Base-by-base conservation (phyloP, 2,329 filamentous ascomycete species). In the Chrysoporthe austroafricana region DNA sequence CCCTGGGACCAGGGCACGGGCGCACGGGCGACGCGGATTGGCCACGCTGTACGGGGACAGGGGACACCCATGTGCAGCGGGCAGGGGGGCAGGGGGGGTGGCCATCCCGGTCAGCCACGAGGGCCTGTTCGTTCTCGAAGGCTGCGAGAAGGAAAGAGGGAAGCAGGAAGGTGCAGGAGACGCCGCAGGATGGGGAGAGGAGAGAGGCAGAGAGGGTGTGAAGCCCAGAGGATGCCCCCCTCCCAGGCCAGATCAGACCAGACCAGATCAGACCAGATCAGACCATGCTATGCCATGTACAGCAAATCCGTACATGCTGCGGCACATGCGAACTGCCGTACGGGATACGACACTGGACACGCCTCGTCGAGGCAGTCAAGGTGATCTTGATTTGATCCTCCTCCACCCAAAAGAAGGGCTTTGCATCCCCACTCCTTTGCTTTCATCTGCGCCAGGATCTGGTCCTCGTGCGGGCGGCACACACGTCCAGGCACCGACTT, bases 81-180 rank as follows among this genome's bases (percentile, higher is more conserved):
- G 26, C 58, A 54, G 39, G 64, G 26, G 34, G 39, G 42, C 34
- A 9, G 3, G 9, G n/a, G n/a, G 46, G 56, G 52, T 62, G 42
- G 48, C 46, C 46, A 67, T 62, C 68, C 68, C 56, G 61, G 68
- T 69, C 44, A 62, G 66, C 68, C 68, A 69, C 66, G 68, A 66
- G 68, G 58, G 61, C 52, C 18, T 14, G 21, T 46, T 26, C 32
- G 59, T 52, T 61, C 58, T 59, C 21, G 63, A 63, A 43, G 54
- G 26, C 34, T n/a, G 11, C 5, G n/a, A 39, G 57, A 43, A 60
- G 36, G 50, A 60, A 14, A n/a, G 39, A 21, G 34, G 56, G 14
- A 58, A 18, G 39, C 42, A 14, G 39, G n/a, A 34, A 42, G n/a
- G 21, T 9, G n/a, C 3, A 14, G 18, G 16, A 14, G 39, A 21